Conservation (phyloP, 176 grass and related monocot genomes). For the Triticum dicoccoides region DNA sequence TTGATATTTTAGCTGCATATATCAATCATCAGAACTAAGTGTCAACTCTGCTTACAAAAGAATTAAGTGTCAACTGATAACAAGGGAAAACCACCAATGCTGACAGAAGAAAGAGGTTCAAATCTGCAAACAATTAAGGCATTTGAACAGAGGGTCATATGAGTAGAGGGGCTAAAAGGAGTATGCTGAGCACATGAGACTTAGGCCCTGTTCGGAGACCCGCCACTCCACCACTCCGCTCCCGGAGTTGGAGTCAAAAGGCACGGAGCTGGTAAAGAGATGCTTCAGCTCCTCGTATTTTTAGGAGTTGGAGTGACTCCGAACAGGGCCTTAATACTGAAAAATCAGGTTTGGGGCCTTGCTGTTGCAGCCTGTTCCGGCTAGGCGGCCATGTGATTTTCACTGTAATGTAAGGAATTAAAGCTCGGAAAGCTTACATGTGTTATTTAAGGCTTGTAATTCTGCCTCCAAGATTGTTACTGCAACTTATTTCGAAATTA, state of each 20-base stretch:
- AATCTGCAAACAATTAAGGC: background rate
- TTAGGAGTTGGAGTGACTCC: too few species aligned
- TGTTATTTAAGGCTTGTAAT: background rate
- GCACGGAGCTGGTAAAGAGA: too few species aligned
- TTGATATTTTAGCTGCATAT: conserved; percentile 25
- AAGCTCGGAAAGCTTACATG: background rate
- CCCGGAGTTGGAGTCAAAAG: too few species aligned
- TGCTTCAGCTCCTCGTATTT: too few species aligned
- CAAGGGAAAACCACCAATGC: background rate
- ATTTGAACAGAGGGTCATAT: background rate
- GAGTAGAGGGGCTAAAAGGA: background rate
- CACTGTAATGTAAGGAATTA: background rate
- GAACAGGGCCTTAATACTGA: too few species aligned
- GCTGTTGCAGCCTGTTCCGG: background rate
- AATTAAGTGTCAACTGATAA: background rate
- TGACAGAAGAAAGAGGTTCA: background rate
- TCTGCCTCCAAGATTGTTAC: background rate
- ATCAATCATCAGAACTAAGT: background rate
- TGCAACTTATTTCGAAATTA: too few species aligned
- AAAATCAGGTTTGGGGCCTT: background rate
- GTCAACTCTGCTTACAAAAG: too few species aligned
- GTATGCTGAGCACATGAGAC: background rate
- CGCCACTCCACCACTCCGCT: too few species aligned
- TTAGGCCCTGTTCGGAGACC: too few species aligned
- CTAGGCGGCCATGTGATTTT: background rate